Evolutionary conservation across 2,329 filamentous ascomycete species (phyloP).

Genomic region (Balansia obtecta): DNA sequence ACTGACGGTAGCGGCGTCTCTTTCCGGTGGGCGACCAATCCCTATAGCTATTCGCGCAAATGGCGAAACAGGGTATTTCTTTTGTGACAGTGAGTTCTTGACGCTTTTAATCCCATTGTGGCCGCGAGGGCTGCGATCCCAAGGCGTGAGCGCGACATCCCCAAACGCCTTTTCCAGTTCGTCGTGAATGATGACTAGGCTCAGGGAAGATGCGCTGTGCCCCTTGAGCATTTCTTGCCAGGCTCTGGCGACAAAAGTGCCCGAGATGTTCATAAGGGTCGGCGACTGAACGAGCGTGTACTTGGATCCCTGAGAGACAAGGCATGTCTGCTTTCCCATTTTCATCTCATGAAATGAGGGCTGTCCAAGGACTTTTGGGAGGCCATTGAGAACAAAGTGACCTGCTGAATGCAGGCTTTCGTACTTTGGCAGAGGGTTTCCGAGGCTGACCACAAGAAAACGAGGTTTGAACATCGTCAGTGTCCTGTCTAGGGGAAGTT

Average conservation of each 20-base stretch:
- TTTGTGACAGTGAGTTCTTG: conserved; percentile 33
- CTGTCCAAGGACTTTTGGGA: conserved; percentile 34
- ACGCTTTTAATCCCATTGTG: conserved; percentile 68
- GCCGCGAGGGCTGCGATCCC: conserved; percentile 51
- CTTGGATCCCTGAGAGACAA: conserved; percentile 34
- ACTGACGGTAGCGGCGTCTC: conserved; percentile 56
- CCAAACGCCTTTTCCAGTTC: conserved; percentile 69
- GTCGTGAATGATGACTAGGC: conserved; percentile 74
- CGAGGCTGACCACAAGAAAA: conserved; percentile 75
- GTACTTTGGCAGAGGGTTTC: conserved; percentile 66
- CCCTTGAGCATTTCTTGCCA: conserved; percentile 44
- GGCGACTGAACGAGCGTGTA: conserved; percentile 65
- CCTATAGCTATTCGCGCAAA: conserved; percentile 63
- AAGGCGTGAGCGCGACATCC: conserved; percentile 50
- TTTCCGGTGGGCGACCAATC: conserved; percentile 67
- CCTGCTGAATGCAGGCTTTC: conserved; percentile 80
- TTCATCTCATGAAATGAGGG: conserved; percentile 34
- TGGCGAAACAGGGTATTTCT: conserved; percentile 26
- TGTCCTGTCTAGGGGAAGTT: not conserved
- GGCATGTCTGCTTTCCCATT: conserved; percentile 39
- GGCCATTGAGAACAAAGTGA: conserved; percentile 58
- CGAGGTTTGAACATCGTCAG: conserved; percentile 28
- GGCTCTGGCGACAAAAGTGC: conserved; percentile 53
- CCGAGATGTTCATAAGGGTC: conserved; percentile 74
- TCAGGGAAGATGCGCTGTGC: conserved; percentile 21